phyloP scores from a whole-genome alignment of 805 yeast genomes.

The Spathaspora sp. region DNA sequence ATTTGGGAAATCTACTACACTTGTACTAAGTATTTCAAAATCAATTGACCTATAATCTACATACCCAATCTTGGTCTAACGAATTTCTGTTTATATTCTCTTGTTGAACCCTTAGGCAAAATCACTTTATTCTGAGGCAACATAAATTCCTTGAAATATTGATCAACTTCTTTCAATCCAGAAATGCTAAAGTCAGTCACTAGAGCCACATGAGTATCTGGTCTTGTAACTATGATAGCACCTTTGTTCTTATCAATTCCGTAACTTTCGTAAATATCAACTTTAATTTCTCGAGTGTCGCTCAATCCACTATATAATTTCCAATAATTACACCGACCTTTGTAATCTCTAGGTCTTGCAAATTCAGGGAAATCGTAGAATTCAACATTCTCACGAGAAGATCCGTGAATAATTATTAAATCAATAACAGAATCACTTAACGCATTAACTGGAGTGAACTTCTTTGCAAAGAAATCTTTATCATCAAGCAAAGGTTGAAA shows the following conservation, averaged over 20 bases:
- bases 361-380: conserved; percentile 20
- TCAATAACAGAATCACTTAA: conserved; percentile 17
- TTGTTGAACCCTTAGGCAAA: not conserved
- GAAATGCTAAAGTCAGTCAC: conserved; percentile 13
- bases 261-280: conserved; percentile 19
- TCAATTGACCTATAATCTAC: too few species aligned
- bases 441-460: conserved; percentile 20
- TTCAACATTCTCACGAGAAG: conserved; percentile 12
- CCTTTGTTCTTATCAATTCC: conserved; percentile 21
- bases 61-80: conserved; percentile 8
- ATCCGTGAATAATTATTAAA: conserved; percentile 17
- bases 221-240: conserved; percentile 20
- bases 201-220: conserved; percentile 25
- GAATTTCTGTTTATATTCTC: conserved; percentile 4
- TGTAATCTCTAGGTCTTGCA: conserved; percentile 16
- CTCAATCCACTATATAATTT: conserved; percentile 19
- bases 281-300: conserved; percentile 19
- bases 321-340: conserved; percentile 21
- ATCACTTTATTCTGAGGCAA: conserved; percentile 8
- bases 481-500: conserved; percentile 7
- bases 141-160: conserved; percentile 14
- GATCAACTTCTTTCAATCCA: conserved; percentile 12
- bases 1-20: too few species aligned
- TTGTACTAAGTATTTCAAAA: too few species aligned
- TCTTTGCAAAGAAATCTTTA: conserved; percentile 10